phyloP scores from a whole-genome alignment of 2,329 filamentous ascomycete genomes.

The Cadophora sp. region DNA sequence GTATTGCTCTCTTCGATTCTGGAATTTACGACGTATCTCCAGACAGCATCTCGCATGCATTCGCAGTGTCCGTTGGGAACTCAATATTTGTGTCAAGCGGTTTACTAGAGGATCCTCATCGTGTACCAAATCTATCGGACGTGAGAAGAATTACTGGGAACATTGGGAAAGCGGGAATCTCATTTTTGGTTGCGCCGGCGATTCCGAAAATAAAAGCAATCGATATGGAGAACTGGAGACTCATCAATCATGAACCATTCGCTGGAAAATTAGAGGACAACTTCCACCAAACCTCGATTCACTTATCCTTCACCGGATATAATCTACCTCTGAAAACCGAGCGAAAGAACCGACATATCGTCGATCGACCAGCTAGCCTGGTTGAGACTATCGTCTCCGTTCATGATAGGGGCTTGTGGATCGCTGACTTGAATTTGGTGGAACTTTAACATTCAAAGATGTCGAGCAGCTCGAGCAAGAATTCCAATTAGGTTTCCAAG shows the following conservation, averaged over 20 bases:
- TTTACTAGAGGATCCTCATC: conserved; percentile 38
- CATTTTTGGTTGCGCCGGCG: conserved; percentile 27
- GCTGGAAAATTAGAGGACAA: conserved; percentile 20
- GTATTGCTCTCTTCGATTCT: conserved; percentile 29
- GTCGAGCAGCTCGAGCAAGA: background rate
- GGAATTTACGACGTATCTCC: conserved; percentile 21
- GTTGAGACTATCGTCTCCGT: conserved; percentile 37
- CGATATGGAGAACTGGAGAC: conserved; percentile 25
- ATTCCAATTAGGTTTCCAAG: too few species aligned
- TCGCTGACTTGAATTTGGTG: conserved; percentile 38
- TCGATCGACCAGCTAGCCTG: conserved; percentile 31
- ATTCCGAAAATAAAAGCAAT: conserved; percentile 18
- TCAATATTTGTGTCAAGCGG: conserved; percentile 38
- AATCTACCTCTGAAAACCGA: conserved; percentile 26
- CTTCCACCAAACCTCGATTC: conserved; percentile 32
- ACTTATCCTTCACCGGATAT: conserved; percentile 36
- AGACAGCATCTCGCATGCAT: conserved; percentile 9
- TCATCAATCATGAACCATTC: conserved; percentile 24
- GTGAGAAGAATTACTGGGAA: conserved; percentile 39
- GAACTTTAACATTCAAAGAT: conserved; percentile 17
- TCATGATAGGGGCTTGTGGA: conserved; percentile 37
- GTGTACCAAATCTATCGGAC: background rate
- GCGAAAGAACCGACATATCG: conserved; percentile 22
- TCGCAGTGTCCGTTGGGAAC: conserved; percentile 41
- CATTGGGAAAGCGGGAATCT: conserved; percentile 28